These are phyloP conservation scores for Nakazawaea populi DNA, from an alignment of 805 yeast genomes.

Conservation along the genomic window DNA sequence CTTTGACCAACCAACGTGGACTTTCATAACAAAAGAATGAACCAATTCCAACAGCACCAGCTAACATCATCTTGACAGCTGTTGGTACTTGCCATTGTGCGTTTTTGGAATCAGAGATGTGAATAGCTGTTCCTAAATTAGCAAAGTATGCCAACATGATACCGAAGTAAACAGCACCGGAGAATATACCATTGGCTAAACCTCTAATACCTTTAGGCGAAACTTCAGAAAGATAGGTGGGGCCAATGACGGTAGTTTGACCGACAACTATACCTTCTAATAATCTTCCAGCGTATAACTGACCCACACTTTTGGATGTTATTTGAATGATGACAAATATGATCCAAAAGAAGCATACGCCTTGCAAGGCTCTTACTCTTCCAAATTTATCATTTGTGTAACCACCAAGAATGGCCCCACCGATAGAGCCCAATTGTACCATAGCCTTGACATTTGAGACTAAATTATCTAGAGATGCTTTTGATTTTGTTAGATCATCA, in stretches of 20 bases:
- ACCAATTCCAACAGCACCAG: conserved; percentile 36
- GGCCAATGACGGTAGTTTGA: conserved; percentile 51
- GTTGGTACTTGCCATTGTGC: conserved; percentile 52
- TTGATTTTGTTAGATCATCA: conserved; percentile 29
- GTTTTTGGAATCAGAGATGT: conserved; percentile 29
- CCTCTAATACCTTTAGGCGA: conserved; percentile 50
- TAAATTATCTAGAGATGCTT: conserved; percentile 33
- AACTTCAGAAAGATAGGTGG: conserved; percentile 47
- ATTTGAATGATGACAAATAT: conserved; percentile 43
- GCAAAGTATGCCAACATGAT: conserved; percentile 43
- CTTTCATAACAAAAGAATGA: conserved; percentile 41
- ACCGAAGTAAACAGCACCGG: conserved; percentile 56
- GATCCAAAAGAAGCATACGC: conserved; percentile 36
- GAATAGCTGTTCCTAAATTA: conserved; percentile 46
- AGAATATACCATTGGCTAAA: conserved; percentile 43
- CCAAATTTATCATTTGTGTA: conserved; percentile 46
- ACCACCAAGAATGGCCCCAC: conserved; percentile 45
- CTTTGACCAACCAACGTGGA: conserved; percentile 47
- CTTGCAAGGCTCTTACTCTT: conserved; percentile 42
- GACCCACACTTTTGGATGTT: conserved; percentile 39
- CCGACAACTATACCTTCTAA: conserved; percentile 55
- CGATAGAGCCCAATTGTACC: conserved; percentile 49
- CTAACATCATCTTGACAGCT: conserved; percentile 38
- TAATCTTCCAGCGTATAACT: conserved; percentile 49
- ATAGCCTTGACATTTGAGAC: conserved; percentile 50